Percentiles rank a stretch among this genome's conserved stretches.
Conservation (phyloP, 2,329 filamentous ascomycete genomes). For the Atkinsonella hypoxylon region DNA sequence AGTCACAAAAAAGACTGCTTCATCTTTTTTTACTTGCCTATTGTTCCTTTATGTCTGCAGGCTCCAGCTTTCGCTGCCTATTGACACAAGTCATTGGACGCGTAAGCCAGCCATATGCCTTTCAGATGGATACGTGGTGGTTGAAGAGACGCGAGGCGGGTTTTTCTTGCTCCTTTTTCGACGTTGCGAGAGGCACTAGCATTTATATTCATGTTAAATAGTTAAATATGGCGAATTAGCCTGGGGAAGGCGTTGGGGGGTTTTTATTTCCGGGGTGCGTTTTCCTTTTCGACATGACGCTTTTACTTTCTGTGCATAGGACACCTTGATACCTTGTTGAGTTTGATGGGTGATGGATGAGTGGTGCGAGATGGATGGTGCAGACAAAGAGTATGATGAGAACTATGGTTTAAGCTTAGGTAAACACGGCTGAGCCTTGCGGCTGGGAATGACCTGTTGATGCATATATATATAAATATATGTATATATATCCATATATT, state of each 20-base stretch:
- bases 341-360: not conserved
- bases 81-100: too few relatives aligned
- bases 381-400: not conserved
- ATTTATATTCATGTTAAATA: not conserved
- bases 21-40: too few relatives aligned
- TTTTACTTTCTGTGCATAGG: not conserved
- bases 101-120: too few relatives aligned
- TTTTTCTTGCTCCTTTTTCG: too few relatives aligned
- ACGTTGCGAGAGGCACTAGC: not conserved
- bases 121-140: too few relatives aligned
- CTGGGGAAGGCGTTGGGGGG: conserved; percentile 12
- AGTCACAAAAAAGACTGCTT: not conserved
- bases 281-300: not conserved
- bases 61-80: too few relatives aligned
- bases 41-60: too few relatives aligned
- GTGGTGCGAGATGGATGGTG: not conserved
- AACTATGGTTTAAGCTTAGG: not conserved
- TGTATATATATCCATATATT: not conserved
- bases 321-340: conserved; percentile 6
- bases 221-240: conserved; percentile 10
- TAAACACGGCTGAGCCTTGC: not conserved
- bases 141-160: too few relatives aligned
- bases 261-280: not conserved
- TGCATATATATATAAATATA: not conserved
- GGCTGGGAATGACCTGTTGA: not conserved